Evolutionary conservation across 2,329 filamentous ascomycete species (phyloP).

Genomic region (Fusarium coicis): DNA sequence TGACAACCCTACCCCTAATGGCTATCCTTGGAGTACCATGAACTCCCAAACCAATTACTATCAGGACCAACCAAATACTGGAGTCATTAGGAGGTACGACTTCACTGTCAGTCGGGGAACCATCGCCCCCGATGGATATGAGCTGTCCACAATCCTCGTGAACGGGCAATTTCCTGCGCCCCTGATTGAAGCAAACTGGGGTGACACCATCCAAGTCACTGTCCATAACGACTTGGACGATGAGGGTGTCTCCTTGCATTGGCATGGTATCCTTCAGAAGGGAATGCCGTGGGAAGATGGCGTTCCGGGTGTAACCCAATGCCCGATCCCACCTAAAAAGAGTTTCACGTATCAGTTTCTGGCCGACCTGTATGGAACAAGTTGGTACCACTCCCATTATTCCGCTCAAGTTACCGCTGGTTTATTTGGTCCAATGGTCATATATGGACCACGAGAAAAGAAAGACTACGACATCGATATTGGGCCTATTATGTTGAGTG

Average conservation of each 20-base stretch:
- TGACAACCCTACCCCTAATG: conserved; percentile 61
- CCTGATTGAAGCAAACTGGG: conserved; percentile 71
- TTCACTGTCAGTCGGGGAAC: conserved; percentile 62
- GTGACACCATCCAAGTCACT: conserved; percentile 70
- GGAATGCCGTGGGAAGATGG: conserved; percentile 64
- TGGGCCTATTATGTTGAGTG: conserved; percentile 62
- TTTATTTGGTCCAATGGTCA: conserved; percentile 68
- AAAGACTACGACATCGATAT: conserved; percentile 71
- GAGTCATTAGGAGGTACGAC: conserved; percentile 65
- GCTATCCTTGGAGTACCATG: conserved; percentile 63
- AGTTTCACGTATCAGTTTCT: conserved; percentile 64
- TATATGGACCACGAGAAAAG: conserved; percentile 62
- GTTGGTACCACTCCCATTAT: conserved; percentile 72
- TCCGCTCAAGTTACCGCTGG: conserved; percentile 70
- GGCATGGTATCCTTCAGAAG: conserved; percentile 64
- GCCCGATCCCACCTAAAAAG: conserved; percentile 71
- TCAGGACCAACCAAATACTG: conserved; percentile 59
- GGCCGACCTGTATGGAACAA: conserved; percentile 64
- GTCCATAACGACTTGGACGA: conserved; percentile 74
- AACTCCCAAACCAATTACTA: conserved; percentile 62
- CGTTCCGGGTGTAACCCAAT: conserved; percentile 66
- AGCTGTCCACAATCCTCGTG: conserved; percentile 65
- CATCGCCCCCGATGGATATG: conserved; percentile 67
- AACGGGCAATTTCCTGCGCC: conserved; percentile 76
- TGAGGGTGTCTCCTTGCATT: conserved; percentile 63